Evolutionary conservation across 192 early-diverging fungal species (phyloP).

Genomic region (Linnemannia zychae): DNA sequence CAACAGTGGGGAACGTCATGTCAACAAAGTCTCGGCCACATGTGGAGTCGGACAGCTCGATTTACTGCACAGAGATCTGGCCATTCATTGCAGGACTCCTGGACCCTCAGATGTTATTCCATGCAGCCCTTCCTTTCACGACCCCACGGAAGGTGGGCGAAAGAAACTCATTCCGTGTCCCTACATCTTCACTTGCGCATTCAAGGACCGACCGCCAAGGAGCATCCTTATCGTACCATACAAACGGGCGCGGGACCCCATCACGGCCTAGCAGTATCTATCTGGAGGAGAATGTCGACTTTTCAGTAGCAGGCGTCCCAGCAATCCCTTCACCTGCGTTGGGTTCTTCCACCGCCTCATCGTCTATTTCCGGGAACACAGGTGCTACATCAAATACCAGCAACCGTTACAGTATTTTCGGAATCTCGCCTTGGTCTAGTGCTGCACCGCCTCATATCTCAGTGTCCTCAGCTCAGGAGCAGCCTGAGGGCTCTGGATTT

Average conservation of each 20-base stretch:
- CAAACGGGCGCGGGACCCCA: constrained; percentile 51
- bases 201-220: constrained; percentile 12
- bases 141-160: constrained; percentile 47
- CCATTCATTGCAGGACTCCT: constrained; percentile 50
- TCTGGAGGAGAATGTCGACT: constrained; percentile 37
- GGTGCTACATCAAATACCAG: neutral
- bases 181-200: neutral
- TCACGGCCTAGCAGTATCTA: constrained; percentile 52
- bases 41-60: constrained; percentile 46
- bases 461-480: constrained; percentile 29
- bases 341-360: neutral
- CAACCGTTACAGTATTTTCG: constrained; percentile 49
- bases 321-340: neutral
- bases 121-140: constrained; percentile 40
- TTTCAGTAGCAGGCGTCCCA: neutral
- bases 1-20: constrained; percentile 56
- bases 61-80: constrained; percentile 57
- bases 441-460: constrained; percentile 27
- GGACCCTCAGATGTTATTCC: constrained; percentile 33
- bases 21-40: constrained; percentile 41
- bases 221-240: constrained; percentile 23
- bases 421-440: constrained; percentile 49
- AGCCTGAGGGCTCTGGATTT: neutral
- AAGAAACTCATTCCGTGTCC: constrained; percentile 31
- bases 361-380: constrained; percentile 7